These are phyloP conservation scores for Monosporascus sp. DNA, from an alignment of 2,329 filamentous ascomycete species.

Conservation along the genomic window DNA sequence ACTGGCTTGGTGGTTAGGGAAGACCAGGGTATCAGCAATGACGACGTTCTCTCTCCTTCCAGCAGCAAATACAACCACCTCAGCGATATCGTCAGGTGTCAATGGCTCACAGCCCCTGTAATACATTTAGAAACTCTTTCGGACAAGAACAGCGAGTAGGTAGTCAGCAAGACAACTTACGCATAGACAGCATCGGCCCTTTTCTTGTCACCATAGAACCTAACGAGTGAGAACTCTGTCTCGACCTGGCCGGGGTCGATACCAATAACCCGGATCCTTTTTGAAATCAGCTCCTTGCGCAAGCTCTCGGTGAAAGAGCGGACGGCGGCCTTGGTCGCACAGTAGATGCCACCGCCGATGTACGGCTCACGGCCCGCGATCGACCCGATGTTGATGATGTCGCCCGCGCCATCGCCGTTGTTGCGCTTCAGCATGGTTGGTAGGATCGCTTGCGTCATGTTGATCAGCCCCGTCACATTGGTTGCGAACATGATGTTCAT, in stretches of 20 bases:
- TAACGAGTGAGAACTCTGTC: conserved; percentile 73
- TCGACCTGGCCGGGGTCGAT: conserved; percentile 76
- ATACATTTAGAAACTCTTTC: conserved; percentile 9
- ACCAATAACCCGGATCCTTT: conserved; percentile 65
- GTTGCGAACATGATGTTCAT: conserved; percentile 84
- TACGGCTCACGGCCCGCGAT: conserved; percentile 60
- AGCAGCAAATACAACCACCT: conserved; percentile 71
- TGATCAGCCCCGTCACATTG: conserved; percentile 91
- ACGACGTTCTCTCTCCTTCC: conserved; percentile 76
- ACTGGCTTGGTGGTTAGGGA: conserved; percentile 65
- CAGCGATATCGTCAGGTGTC: conserved; percentile 73
- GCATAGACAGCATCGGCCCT: conserved; percentile 70
- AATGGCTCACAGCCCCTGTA: conserved; percentile 50
- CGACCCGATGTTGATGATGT: conserved; percentile 87
- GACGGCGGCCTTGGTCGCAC: conserved; percentile 71
- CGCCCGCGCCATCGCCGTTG: conserved; percentile 67
- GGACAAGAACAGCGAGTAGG: neutral
- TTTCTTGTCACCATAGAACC: conserved; percentile 68
- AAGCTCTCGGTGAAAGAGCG: conserved; percentile 67
- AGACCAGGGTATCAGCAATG: conserved; percentile 68
- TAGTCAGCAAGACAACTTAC: conserved; percentile 33
- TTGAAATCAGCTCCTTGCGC: conserved; percentile 64
- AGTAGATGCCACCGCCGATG: conserved; percentile 70
- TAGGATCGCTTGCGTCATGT: conserved; percentile 89
- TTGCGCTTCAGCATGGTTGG: conserved; percentile 72